Evolutionary conservation across 2,329 filamentous ascomycete species (phyloP).

Genomic region (Sarocladiaceae sp.): DNA sequence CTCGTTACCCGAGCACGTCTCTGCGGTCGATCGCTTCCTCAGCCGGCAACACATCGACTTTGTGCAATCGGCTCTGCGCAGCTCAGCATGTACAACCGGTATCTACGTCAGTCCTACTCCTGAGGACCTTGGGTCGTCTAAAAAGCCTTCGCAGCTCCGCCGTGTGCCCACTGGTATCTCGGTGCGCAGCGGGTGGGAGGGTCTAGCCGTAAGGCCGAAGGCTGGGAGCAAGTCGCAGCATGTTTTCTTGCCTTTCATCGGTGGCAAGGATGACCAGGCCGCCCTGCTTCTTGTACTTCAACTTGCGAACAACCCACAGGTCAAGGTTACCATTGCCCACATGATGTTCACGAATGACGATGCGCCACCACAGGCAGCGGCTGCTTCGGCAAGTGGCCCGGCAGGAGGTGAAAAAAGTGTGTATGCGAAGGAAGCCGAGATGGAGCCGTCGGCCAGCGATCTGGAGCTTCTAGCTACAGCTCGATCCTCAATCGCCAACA

Average conservation of each 20-base stretch:
- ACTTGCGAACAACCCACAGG: conserved; percentile 68
- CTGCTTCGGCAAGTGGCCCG: background rate
- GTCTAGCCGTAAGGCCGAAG: conserved; percentile 23
- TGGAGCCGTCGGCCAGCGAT: conserved; percentile 6
- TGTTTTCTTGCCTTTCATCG: conserved; percentile 82
- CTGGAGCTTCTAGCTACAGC: conserved; percentile 3
- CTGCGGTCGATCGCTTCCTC: conserved; percentile 33
- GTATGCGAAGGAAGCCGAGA: background rate
- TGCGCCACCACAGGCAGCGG: background rate
- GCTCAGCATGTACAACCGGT: conserved; percentile 60
- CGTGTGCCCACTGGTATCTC: conserved; percentile 1
- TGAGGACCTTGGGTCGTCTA: conserved; percentile 16
- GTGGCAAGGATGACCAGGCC: conserved; percentile 72
- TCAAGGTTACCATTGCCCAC: conserved; percentile 69
- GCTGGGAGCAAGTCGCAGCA: conserved; percentile 66
- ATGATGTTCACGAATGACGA: conserved; percentile 13
- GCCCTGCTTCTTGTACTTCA: conserved; percentile 79
- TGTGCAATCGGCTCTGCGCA: conserved; percentile 59
- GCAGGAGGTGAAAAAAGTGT: background rate
- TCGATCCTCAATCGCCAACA: background rate
- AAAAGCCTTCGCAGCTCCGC: background rate
- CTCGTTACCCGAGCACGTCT: conserved; percentile 19
- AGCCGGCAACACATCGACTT: conserved; percentile 58
- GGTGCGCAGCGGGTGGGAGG: background rate
- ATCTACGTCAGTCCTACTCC: conserved; percentile 48